These are phyloP conservation scores for Aspergillus quadricinctus DNA, from an alignment of 2,329 filamentous ascomycete species.

Conservation along the genomic window DNA sequence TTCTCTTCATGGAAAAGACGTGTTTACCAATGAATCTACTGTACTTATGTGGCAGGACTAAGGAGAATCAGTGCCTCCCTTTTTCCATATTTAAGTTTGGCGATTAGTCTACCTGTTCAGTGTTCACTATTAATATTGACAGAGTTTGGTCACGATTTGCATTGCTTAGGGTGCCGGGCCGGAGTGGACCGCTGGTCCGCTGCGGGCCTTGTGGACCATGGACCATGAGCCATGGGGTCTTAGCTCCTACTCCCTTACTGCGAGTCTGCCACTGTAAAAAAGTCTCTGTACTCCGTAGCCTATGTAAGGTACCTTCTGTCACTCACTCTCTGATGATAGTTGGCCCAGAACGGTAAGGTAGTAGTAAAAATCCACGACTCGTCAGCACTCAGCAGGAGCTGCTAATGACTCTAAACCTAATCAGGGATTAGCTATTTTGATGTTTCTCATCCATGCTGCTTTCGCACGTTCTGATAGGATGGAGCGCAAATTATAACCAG, in stretches of 20 bases:
- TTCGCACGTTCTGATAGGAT: slow-evolving; percentile 14
- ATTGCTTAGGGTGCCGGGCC: slow-evolving; percentile 22
- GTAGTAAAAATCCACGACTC: no score
- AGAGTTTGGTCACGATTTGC: slow-evolving; percentile 15
- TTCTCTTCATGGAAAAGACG: neutral
- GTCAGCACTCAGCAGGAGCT: slow-evolving; percentile 9
- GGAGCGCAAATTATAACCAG: slow-evolving; percentile 9
- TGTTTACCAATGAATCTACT: neutral
- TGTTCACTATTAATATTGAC: neutral
- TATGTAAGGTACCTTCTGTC: no score
- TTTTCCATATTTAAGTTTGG: neutral
- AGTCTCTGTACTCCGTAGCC: no score
- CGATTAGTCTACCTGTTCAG: slow-evolving; percentile 2
- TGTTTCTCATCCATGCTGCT: slow-evolving; percentile 9
- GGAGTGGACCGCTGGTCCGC: slow-evolving; percentile 24
- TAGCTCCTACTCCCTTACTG: slow-evolving; percentile 8
- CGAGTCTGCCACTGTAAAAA: neutral
- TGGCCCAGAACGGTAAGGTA: no score
- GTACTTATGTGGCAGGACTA: neutral
- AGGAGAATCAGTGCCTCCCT: neutral
- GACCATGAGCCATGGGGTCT: slow-evolving; percentile 18
- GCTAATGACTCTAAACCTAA: slow-evolving; percentile 4
- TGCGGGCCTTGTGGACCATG: slow-evolving; percentile 20
- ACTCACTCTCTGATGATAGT: no score
- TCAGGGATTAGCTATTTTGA: neutral